phyloP scores from a whole-genome alignment of 2,329 filamentous ascomycete genomes.

The Colletotrichum magnum region DNA sequence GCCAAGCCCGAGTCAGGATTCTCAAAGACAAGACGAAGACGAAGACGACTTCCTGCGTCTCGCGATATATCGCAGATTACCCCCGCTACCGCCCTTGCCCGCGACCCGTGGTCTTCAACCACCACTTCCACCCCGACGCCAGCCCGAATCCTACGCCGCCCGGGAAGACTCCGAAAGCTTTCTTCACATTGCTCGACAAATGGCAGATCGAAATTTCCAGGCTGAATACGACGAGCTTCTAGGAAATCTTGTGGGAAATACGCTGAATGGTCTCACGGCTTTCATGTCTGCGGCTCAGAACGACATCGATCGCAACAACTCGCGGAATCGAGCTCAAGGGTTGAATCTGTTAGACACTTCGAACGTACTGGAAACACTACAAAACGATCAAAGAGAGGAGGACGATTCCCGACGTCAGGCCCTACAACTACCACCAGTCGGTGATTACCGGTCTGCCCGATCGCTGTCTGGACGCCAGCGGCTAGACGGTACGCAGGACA shows the following conservation, averaged over 20 bases:
- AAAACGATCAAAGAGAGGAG: conserved; percentile 35
- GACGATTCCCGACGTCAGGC: conserved; percentile 25
- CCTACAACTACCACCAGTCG: conserved; percentile 29
- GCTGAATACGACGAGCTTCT: conserved; percentile 41
- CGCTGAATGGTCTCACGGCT: conserved; percentile 28
- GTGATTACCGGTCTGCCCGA: conserved; percentile 21
- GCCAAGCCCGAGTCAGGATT: conserved; percentile 42
- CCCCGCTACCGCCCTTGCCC: conserved; percentile 47
- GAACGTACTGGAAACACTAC: conserved; percentile 18
- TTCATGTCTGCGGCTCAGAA: conserved; percentile 33
- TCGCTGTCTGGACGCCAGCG: conserved; percentile 33
- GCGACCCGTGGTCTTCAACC: conserved; percentile 19
- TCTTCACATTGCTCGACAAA: conserved; percentile 31
- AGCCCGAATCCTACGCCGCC: conserved; percentile 18
- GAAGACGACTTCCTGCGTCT: conserved; percentile 52
- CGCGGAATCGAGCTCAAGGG: conserved; percentile 11
- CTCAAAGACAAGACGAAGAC: conserved; percentile 50
- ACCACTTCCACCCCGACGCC: conserved; percentile 20
- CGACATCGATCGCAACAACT: conserved; percentile 17
- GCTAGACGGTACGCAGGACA: conserved; percentile 34
- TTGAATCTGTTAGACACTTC: background rate
- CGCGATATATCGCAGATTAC: conserved; percentile 47
- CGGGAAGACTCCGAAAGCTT: conserved; percentile 19
- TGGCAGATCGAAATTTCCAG: conserved; percentile 40
- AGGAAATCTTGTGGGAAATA: conserved; percentile 35